phyloP scores from a whole-genome alignment of 176 grass and related monocot genomes.

The Oryza glaberrima region DNA sequence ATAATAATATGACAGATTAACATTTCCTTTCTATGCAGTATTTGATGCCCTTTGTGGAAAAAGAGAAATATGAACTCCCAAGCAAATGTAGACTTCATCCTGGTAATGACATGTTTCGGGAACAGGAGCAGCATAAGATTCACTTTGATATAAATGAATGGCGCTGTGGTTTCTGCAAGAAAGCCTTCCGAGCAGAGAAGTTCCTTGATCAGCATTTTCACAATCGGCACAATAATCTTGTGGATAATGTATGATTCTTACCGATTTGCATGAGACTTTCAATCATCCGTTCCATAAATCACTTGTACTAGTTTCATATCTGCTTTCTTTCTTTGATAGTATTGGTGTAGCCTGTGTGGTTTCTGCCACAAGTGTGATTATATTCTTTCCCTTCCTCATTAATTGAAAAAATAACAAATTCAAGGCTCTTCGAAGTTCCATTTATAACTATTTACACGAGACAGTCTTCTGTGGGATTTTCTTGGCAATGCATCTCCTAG shows the following conservation, averaged over 20 bases:
- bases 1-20: slow-evolving; percentile 27
- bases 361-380: not conserved
- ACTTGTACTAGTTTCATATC: not conserved
- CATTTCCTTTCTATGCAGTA: slow-evolving; percentile 59
- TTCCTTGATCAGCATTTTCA: slow-evolving; percentile 97
- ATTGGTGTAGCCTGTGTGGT: not conserved
- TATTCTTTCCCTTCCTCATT: too few species aligned
- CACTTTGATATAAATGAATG: slow-evolving; percentile 92
- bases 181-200: slow-evolving; percentile 91
- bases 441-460: not conserved
- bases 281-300: slow-evolving; percentile 20
- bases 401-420: too few species aligned
- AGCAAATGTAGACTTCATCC: slow-evolving; percentile 79
- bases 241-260: slow-evolving; percentile 66
- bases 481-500: slow-evolving; percentile 12
- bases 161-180: slow-evolving; percentile 95
- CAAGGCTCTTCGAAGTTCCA: too few species aligned
- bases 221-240: slow-evolving; percentile 81
- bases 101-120: slow-evolving; percentile 90
- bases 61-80: slow-evolving; percentile 80
- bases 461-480: slow-evolving; percentile 1
- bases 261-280: not conserved
- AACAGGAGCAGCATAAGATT: slow-evolving; percentile 91
- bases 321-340: slow-evolving; percentile 3
- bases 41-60: slow-evolving; percentile 93